Percentiles rank a stretch among this genome's conserved stretches.
Conservation (phyloP, 23 red algal genomes). For the Gracilaria domingensis region DNA sequence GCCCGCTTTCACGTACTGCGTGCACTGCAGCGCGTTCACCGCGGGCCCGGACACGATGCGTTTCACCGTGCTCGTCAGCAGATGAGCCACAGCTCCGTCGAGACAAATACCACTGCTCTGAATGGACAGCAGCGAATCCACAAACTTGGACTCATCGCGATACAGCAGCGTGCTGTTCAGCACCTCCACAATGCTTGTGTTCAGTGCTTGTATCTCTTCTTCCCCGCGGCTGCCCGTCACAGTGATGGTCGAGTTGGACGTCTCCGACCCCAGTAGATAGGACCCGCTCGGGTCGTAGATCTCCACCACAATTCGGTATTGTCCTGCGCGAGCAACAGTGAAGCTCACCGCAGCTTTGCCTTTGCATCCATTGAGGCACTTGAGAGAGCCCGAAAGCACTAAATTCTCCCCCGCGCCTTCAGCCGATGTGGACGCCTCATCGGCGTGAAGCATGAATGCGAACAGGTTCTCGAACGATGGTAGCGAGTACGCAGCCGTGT, state of each 20-base stretch:
- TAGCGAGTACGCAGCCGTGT: slow-evolving; percentile 16
- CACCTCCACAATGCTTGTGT: neutral
- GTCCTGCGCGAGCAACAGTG: slow-evolving; percentile 18
- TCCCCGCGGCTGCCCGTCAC: neutral
- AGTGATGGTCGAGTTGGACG: slow-evolving; percentile 25
- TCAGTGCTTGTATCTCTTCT: neutral
- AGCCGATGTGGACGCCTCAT: neutral
- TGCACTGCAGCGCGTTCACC: slow-evolving; percentile 4
- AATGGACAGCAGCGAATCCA: neutral
- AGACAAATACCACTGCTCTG: neutral
- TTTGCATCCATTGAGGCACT: slow-evolving; percentile 36
- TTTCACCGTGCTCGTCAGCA: neutral
- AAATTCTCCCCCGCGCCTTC: neutral
- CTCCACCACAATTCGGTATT: slow-evolving; percentile 12
- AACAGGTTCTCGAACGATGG: slow-evolving; percentile 46
- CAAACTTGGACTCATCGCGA: neutral
- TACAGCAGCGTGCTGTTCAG: neutral
- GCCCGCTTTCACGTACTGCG: neutral
- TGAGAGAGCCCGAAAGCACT: neutral
- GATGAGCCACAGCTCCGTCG: neutral
- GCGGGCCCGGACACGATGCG: neutral
- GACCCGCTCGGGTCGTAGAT: slow-evolving; percentile 47
- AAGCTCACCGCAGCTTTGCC: slow-evolving; percentile 12
- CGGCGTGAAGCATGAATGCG: slow-evolving; percentile 4
- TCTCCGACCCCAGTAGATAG: slow-evolving; percentile 7